Evolutionary conservation across 768 basidiomycete species (phyloP).

Genomic region (Amanita jacksonii): DNA sequence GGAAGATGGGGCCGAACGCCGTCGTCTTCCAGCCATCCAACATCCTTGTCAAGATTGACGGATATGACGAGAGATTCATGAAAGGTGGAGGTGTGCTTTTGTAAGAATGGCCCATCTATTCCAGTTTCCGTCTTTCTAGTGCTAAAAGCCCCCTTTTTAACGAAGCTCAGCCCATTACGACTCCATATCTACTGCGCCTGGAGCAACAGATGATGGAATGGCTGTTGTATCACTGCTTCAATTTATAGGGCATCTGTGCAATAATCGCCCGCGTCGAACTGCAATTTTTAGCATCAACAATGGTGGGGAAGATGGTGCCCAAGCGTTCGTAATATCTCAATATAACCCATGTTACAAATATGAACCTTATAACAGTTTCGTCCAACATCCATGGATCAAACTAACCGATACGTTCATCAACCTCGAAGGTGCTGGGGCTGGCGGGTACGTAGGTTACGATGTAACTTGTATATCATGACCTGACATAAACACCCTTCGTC

Average conservation of each 20-base stretch:
- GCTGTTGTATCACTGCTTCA: constrained; percentile 58
- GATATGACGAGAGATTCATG: constrained; percentile 28
- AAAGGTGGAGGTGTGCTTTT: constrained; percentile 47
- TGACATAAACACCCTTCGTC: constrained; percentile 3
- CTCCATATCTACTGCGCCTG: constrained; percentile 66
- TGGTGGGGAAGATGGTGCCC: constrained; percentile 77
- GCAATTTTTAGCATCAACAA: constrained; percentile 83
- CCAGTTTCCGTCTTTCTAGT: too few relatives aligned
- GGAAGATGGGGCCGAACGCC: constrained; percentile 12
- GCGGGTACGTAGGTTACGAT: constrained; percentile 42
- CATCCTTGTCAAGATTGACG: constrained; percentile 54
- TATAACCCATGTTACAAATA: too few relatives aligned
- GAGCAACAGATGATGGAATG: constrained; percentile 76
- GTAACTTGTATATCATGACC: neutral
- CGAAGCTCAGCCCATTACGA: constrained; percentile 67
- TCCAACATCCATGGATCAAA: constrained; percentile 68
- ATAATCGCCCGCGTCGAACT: constrained; percentile 43
- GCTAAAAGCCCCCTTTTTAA: too few relatives aligned
- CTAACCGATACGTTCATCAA: constrained; percentile 64
- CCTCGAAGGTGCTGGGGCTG: constrained; percentile 72
- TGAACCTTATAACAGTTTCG: too few relatives aligned
- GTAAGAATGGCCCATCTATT: too few relatives aligned
- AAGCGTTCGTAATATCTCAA: constrained; percentile 29
- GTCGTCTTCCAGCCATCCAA: constrained; percentile 62
- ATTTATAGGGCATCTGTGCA: constrained; percentile 45